Evolutionary conservation across 768 basidiomycete genomes (phyloP), one percentile per base, ranked within the genome.

Genomic region (Lentinus brumalis): DNA sequence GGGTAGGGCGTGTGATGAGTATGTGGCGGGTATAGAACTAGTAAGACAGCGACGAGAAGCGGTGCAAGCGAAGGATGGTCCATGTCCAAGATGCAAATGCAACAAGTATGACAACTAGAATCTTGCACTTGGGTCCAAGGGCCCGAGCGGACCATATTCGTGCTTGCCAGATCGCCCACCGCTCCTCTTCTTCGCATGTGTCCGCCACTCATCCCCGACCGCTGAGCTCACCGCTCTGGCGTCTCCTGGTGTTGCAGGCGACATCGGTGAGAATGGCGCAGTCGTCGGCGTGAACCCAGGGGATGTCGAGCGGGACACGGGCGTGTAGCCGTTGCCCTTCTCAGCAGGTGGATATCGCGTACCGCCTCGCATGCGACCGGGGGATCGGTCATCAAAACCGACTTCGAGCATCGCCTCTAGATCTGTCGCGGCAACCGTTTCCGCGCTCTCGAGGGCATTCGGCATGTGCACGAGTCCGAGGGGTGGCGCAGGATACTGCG

Each of bases 331-430:
- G 66, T 86, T 85, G 18, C 75, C 67, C 30, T 79, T 78, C 67
- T 91, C 86, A 9, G 82, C 76, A 39, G 89, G 77, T 66, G 89
- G 89, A 67, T 86, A 91, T 50, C 87, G 83, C 21, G 83, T 74
- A 2, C 79, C 74, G 29, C 79, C 78, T 30, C 77, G 67, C 57
- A 18, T 58, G 12, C 52, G 73, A 66, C 21, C 73, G 67, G n/a
- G 76, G 21, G 85, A 80, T 50, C 75, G 75, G 60, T 92, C 90
- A 59, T 96, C 93, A 72, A 96, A 97, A 5, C 94, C 96, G 62
- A 79, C 78, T 68, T 98, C 92, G 59, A 98, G 79, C 88, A 98
- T 97, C 38, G 93, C 93, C 71, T 94, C 91, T 61, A 98, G 77
- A 70, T 96, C 93, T 6, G 86, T 82, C 60, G 80, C 83, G 42